phyloP scores from a whole-genome alignment of 176 grass and related monocot species.

The Oryza meridionalis region DNA sequence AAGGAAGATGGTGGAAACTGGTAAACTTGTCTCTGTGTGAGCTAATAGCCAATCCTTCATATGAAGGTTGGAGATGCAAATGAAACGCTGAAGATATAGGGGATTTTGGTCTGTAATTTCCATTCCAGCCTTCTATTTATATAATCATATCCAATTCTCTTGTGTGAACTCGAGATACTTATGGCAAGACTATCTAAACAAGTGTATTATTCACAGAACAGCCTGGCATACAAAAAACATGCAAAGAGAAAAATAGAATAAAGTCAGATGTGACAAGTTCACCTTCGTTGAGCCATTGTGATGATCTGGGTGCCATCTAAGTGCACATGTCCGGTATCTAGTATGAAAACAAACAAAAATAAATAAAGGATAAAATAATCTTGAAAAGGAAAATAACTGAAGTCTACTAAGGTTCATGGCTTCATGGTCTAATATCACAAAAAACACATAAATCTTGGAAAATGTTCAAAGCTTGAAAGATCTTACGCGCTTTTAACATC shows the following conservation, averaged over 20 bases:
- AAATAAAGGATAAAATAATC: conserved; percentile 36
- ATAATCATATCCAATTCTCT: conserved; percentile 13
- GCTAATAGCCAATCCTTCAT: background rate
- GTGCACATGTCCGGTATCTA: conserved; percentile 85
- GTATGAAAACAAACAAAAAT: conserved; percentile 24
- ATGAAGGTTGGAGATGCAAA: background rate
- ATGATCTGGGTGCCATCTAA: conserved; percentile 97
- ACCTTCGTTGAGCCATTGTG: conserved; percentile 86
- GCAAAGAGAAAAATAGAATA: conserved; percentile 8
- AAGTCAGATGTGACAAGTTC: conserved; percentile 15
- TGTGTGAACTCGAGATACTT: conserved; percentile 4
- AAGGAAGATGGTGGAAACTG: background rate
- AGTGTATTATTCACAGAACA: conserved; percentile 20
- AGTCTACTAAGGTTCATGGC: background rate
- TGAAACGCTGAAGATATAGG: background rate
- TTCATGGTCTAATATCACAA: conserved; percentile 27
- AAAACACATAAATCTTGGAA: conserved; percentile 19
- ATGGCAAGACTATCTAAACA: conserved; percentile 33
- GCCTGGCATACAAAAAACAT: conserved; percentile 6
- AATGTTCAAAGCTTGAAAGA: conserved; percentile 7
- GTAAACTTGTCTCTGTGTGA: background rate
- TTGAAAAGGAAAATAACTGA: conserved; percentile 19
- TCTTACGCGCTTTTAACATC: conserved; percentile 98
- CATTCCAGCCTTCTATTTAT: conserved; percentile 10
- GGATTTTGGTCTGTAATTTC: background rate